These are phyloP conservation scores for Puya raimondii DNA, from an alignment of 176 grass and related monocot species.

Conservation along the genomic window DNA sequence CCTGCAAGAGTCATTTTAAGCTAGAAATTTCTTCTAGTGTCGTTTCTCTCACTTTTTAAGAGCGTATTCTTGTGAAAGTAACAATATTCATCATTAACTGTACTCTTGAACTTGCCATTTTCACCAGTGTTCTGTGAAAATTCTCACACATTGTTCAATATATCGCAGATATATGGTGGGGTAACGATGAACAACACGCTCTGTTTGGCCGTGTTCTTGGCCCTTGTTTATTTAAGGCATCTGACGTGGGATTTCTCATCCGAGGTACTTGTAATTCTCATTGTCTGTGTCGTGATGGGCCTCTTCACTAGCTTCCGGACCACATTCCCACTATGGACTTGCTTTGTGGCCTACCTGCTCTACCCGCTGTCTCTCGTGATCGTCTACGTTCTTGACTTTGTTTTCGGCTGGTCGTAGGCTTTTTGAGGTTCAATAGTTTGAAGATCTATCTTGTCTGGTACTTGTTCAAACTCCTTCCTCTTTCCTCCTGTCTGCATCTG, in stretches of 20 bases:
- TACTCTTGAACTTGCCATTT: no score
- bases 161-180: conserved; percentile 69
- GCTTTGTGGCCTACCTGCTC: conserved; percentile 55
- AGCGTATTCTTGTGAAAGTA: no score
- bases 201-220: conserved; percentile 77
- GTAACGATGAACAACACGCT: conserved; percentile 98
- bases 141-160: neutral
- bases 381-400: conserved; percentile 72
- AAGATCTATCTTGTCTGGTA: neutral
- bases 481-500: neutral
- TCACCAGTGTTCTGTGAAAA: neutral
- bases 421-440: neutral
- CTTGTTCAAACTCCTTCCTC: neutral
- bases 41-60: no score
- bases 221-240: conserved; percentile 64
- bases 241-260: conserved; percentile 91
- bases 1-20: no score
- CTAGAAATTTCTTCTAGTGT: no score
- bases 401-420: conserved; percentile 80
- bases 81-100: no score
- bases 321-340: conserved; percentile 91
- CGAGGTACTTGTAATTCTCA: conserved; percentile 80
- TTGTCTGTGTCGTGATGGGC: conserved; percentile 72
- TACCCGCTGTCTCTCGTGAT: conserved; percentile 65
- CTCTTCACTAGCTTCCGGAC: conserved; percentile 89